These are phyloP conservation scores for Glycyrrhiza uralensis DNA, from an alignment of 306 rosid species.

Conservation along the genomic window DNA sequence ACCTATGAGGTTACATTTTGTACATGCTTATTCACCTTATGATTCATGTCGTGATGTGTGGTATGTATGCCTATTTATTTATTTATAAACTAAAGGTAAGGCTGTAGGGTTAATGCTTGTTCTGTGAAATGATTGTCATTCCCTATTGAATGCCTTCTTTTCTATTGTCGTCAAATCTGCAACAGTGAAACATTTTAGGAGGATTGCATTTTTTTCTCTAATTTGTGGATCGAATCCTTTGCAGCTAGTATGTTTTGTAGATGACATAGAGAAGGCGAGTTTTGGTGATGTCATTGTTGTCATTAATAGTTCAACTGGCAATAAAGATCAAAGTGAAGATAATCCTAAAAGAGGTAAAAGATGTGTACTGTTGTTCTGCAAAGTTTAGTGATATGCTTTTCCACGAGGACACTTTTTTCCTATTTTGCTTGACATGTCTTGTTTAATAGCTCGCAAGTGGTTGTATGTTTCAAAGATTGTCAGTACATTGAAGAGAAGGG, in stretches of 20 bases:
- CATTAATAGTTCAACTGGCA: constrained; percentile 28
- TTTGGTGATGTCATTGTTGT: constrained; percentile 48
- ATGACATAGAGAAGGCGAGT: constrained; percentile 37
- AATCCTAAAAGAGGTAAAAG: constrained; percentile 46
- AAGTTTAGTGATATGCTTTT: constrained; percentile 10
- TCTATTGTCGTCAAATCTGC: neutral
- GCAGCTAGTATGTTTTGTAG: constrained; percentile 58
- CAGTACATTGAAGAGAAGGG: constrained; percentile 60
- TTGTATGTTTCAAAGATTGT: constrained; percentile 45
- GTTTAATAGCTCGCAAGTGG: constrained; percentile 46
- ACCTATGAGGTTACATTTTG: neutral
- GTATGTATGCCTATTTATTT: neutral
- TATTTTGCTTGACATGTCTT: constrained; percentile 28
- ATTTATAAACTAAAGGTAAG: neutral
- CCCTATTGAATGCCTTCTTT: neutral
- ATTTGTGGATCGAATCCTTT: constrained; percentile 18
- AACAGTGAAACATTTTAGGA: neutral
- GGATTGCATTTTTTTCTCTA: constrained; percentile 19
- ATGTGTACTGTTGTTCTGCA: constrained; percentile 3
- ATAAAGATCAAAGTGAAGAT: constrained; percentile 27
- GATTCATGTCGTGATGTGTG: neutral
- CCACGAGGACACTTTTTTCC: neutral
- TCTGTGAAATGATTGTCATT: neutral
- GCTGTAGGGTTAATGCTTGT: neutral
- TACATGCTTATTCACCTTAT: neutral